These are phyloP conservation scores for Calocera cornea DNA, from an alignment of 768 basidiomycete genomes.

Conservation along the genomic window DNA sequence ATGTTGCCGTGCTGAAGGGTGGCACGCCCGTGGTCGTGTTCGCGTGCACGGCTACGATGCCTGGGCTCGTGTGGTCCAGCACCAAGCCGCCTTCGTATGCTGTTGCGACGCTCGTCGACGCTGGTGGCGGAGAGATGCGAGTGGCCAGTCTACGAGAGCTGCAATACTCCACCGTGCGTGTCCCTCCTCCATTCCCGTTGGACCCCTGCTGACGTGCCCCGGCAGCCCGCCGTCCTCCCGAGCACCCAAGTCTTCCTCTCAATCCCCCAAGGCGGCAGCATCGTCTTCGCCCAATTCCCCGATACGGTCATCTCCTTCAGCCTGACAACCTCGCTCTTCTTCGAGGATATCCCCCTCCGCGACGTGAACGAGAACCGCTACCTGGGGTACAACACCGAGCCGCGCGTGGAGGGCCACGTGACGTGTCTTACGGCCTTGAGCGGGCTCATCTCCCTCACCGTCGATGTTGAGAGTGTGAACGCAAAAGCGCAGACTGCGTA, in stretches of 20 bases:
- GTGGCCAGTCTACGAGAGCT: slow-evolving; percentile 7
- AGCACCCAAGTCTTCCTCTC: slow-evolving; percentile 17
- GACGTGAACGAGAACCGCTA: slow-evolving; percentile 25
- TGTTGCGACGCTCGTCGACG: not conserved
- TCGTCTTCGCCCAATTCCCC: slow-evolving; percentile 26
- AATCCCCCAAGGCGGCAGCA: slow-evolving; percentile 17
- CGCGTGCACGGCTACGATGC: not conserved
- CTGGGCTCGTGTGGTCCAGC: not conserved
- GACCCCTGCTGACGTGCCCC: slow-evolving; percentile 13
- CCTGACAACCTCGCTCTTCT: slow-evolving; percentile 18
- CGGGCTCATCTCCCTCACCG: slow-evolving; percentile 1
- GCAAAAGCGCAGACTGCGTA: not conserved
- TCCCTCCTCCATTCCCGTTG: not conserved
- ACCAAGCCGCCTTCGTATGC: slow-evolving; percentile 1
- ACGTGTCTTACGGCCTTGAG: slow-evolving; percentile 7
- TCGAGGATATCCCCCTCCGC: slow-evolving; percentile 26
- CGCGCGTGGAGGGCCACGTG: not conserved
- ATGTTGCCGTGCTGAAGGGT: not conserved
- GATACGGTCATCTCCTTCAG: slow-evolving; percentile 24
- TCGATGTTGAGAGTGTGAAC: not conserved
- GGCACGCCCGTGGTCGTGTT: not conserved
- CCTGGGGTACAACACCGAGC: slow-evolving; percentile 19
- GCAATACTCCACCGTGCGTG: slow-evolving; percentile 12
- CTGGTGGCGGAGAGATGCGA: not conserved
- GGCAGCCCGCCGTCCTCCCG: slow-evolving; percentile 24